A percentile compares a stretch with the other conserved stretches of the same genome.
Conservation (phyloP, 768 basidiomycete genomes). For the Rhizopogon roseolus region DNA sequence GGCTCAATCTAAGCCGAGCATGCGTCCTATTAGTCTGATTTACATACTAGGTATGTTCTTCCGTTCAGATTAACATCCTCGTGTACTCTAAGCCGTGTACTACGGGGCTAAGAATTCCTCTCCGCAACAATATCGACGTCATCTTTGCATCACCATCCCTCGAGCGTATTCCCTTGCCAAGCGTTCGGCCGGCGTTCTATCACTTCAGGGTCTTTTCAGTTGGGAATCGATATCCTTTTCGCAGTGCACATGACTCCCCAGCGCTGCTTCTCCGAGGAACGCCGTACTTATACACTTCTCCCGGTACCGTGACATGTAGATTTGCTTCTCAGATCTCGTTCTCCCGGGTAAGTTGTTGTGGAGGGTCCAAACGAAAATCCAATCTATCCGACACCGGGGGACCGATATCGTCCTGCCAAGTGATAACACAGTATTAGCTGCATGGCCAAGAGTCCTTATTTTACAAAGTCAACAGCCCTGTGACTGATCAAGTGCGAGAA, state of each 20-base stretch:
- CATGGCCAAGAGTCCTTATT: neutral
- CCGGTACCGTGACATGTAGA: constrained; percentile 3
- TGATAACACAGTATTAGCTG: neutral
- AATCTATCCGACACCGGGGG: neutral
- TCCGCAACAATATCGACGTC: neutral
- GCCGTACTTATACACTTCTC: neutral
- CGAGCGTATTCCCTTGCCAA: too few species aligned
- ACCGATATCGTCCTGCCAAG: neutral
- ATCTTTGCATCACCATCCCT: neutral
- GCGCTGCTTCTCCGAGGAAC: constrained; percentile 5
- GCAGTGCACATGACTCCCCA: neutral
- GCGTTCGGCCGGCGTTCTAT: neutral
- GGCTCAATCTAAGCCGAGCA: neutral
- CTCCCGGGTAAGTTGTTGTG: neutral
- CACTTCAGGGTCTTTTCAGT: neutral
- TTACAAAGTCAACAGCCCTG: neutral
- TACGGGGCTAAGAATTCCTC: neutral
- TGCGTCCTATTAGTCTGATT: neutral
- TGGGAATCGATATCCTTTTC: neutral
- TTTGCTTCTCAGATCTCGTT: neutral
- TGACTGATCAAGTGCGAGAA: neutral
- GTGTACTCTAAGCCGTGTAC: too few species aligned
- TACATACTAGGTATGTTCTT: neutral
- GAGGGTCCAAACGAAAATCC: neutral
- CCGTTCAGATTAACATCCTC: neutral